Conservation (phyloP, 2,329 filamentous ascomycete genomes). For the Trichophyton benhamiae region DNA sequence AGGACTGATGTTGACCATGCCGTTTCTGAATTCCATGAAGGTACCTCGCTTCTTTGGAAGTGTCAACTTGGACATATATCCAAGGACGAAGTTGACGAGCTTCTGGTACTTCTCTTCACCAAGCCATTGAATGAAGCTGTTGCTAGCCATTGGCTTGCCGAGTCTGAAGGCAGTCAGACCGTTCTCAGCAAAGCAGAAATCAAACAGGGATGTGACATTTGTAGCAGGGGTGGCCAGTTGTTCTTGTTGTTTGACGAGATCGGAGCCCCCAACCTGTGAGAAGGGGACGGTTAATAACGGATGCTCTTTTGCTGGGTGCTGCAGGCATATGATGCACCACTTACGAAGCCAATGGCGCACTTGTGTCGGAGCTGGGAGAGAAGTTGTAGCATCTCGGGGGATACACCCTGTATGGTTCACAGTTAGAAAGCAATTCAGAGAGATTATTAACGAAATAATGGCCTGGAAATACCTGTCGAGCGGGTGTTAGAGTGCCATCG, state of each 20-base stretch:
- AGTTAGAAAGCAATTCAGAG: not conserved
- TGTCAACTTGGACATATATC: constrained; percentile 50
- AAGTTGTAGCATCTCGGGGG: constrained; percentile 69
- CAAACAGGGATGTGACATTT: constrained; percentile 73
- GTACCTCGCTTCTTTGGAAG: constrained; percentile 53
- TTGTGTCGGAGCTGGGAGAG: constrained; percentile 73
- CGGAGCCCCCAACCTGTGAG: constrained; percentile 62
- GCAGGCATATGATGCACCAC: constrained; percentile 9
- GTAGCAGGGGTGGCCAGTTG: constrained; percentile 64
- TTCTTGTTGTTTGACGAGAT: constrained; percentile 90
- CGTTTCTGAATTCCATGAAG: constrained; percentile 55
- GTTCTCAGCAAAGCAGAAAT: constrained; percentile 97
- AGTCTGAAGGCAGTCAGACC: constrained; percentile 82
- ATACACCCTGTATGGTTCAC: constrained; percentile 42
- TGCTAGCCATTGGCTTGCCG: constrained; percentile 60
- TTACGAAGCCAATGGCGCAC: constrained; percentile 69
- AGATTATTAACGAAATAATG: not conserved
- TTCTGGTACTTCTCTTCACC: constrained; percentile 65
- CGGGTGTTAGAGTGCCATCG: constrained; percentile 77
- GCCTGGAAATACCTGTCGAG: constrained; percentile 52
- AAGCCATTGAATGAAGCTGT: constrained; percentile 83
- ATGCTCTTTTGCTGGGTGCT: not conserved
- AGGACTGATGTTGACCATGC: constrained; percentile 55
- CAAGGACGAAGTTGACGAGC: constrained; percentile 46
- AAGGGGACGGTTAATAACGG: constrained; percentile 9